Evolutionary conservation across 2,329 filamentous ascomycete genomes (phyloP).

Genomic region (Neoarthrinium moseri): DNA sequence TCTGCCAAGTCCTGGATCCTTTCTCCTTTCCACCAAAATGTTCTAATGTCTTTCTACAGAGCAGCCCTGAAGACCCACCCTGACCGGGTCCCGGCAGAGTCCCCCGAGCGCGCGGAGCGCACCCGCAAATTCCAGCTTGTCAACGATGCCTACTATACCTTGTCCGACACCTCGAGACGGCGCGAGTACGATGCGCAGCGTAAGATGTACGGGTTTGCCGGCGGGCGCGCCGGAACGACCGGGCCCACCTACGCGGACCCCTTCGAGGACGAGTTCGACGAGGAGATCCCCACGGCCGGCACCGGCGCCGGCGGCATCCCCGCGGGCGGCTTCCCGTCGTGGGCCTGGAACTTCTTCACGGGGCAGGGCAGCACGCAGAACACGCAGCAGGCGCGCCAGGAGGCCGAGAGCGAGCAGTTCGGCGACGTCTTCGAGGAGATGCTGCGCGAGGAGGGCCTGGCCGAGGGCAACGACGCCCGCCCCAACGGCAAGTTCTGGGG

Average conservation of each 20-base stretch:
- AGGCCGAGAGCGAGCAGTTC: slow-evolving; percentile 77
- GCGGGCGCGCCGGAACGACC: slow-evolving; percentile 32
- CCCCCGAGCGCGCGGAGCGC: slow-evolving; percentile 76
- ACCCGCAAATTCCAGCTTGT: slow-evolving; percentile 90
- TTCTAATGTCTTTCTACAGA: slow-evolving; percentile 37
- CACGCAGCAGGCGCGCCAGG: slow-evolving; percentile 41
- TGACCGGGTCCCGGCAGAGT: slow-evolving; percentile 81
- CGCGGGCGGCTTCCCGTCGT: slow-evolving; percentile 55
- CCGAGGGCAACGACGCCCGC: slow-evolving; percentile 62
- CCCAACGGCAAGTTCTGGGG: slow-evolving; percentile 81
- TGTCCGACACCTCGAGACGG: slow-evolving; percentile 75
- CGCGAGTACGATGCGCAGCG: slow-evolving; percentile 82
- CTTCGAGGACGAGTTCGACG: slow-evolving; percentile 45
- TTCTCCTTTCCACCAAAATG: neutral
- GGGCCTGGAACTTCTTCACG: slow-evolving; percentile 69
- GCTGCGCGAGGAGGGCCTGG: slow-evolving; percentile 83
- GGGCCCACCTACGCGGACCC: slow-evolving; percentile 41
- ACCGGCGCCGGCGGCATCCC: slow-evolving; percentile 38
- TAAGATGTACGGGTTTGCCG: slow-evolving; percentile 46
- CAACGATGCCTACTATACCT: slow-evolving; percentile 90
- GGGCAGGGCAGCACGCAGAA: slow-evolving; percentile 31
- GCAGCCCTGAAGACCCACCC: slow-evolving; percentile 91
- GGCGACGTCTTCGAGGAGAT: slow-evolving; percentile 87
- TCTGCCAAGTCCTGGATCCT: neutral
- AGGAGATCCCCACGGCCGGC: slow-evolving; percentile 36